phyloP scores from a whole-genome alignment of 495 filamentous ascomycete species.

The Parathielavia appendiculata region DNA sequence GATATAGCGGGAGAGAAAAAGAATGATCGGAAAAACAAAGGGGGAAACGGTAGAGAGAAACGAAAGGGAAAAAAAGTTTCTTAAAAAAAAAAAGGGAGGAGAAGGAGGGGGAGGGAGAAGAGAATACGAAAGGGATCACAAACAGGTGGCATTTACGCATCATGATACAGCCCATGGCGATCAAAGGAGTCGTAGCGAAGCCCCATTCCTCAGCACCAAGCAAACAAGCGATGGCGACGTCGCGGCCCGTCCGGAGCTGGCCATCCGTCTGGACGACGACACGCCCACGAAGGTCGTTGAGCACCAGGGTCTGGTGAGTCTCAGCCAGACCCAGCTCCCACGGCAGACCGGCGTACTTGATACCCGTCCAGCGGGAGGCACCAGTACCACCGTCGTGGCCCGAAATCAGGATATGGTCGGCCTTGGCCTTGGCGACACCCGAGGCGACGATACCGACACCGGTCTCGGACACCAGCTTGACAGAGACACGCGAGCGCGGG shows the following conservation, averaged over 20 bases:
- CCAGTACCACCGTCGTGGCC: constrained; percentile 98
- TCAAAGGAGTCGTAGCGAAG: constrained; percentile 94
- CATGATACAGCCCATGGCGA: constrained; percentile 97
- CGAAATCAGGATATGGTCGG: constrained; percentile 96
- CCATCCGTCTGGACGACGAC: constrained; percentile 98
- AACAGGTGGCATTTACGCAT: constrained; percentile 66
- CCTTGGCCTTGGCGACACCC: constrained; percentile 97
- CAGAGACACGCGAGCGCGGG: constrained; percentile 89
- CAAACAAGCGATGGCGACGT: constrained; percentile 93
- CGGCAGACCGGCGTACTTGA: constrained; percentile 97
- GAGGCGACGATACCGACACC: constrained; percentile 98
- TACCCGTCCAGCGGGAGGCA: constrained; percentile 97
- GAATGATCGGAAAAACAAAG: too few relatives aligned
- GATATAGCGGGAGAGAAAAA: too few relatives aligned
- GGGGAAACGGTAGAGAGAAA: too few relatives aligned
- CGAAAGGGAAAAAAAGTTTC: too few relatives aligned
- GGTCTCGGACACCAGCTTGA: constrained; percentile 97
- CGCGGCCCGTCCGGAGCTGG: constrained; percentile 88
- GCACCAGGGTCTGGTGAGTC: constrained; percentile 96
- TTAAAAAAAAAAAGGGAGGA: too few relatives aligned
- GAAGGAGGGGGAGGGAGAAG: neutral
- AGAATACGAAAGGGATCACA: neutral
- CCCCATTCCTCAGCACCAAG: constrained; percentile 98
- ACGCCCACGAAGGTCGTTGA: constrained; percentile 95
- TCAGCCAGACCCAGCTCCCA: constrained; percentile 98